phyloP scores from a whole-genome alignment of 2,329 filamentous ascomycete genomes.

The Epichloe festucae region DNA sequence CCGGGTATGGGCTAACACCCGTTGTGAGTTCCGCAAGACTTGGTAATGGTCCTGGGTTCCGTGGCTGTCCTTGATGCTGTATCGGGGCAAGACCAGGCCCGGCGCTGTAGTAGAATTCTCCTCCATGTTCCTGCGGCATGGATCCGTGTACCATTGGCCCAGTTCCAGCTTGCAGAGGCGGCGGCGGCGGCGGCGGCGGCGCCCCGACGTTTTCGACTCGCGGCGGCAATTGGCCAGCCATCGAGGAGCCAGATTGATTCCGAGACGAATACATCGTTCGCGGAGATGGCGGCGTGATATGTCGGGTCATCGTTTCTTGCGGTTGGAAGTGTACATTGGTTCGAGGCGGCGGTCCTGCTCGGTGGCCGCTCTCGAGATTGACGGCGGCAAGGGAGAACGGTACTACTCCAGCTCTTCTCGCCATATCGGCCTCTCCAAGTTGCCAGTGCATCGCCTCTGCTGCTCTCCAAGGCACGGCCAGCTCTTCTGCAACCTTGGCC shows the following conservation, averaged over 20 bases:
- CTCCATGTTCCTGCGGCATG: constrained; percentile 15
- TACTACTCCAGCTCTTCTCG: constrained; percentile 74
- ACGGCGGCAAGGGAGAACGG: constrained; percentile 65
- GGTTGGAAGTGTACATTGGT: constrained; percentile 31
- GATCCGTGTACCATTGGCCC: constrained; percentile 10
- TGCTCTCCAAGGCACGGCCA: constrained; percentile 88
- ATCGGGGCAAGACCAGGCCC: constrained; percentile 38
- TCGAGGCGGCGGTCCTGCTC: constrained; percentile 25
- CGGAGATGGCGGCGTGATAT: constrained; percentile 29
- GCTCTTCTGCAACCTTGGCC: constrained; percentile 88
- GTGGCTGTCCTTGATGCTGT: constrained; percentile 27
- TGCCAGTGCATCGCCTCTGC: constrained; percentile 99
- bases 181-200: constrained; percentile 19
- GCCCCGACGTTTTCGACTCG: constrained; percentile 9
- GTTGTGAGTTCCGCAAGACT: constrained; percentile 51
- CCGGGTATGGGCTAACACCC: constrained; percentile 46
- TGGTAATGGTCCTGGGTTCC: constrained; percentile 38
- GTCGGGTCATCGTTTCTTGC: constrained; percentile 31
- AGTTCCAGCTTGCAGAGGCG: constrained; percentile 14
- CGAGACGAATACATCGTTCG: constrained; percentile 26
- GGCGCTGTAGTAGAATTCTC: constrained; percentile 19
- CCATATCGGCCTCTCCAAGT: constrained; percentile 87
- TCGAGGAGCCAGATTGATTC: constrained; percentile 18
- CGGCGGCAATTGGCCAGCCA: constrained; percentile 23
- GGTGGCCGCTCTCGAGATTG: constrained; percentile 31